A percentile compares a stretch with the other conserved stretches of the same genome.
These are phyloP conservation scores for Xylaria sp. DNA, from an alignment of 2,329 filamentous ascomycete species.

Conservation along the genomic window DNA sequence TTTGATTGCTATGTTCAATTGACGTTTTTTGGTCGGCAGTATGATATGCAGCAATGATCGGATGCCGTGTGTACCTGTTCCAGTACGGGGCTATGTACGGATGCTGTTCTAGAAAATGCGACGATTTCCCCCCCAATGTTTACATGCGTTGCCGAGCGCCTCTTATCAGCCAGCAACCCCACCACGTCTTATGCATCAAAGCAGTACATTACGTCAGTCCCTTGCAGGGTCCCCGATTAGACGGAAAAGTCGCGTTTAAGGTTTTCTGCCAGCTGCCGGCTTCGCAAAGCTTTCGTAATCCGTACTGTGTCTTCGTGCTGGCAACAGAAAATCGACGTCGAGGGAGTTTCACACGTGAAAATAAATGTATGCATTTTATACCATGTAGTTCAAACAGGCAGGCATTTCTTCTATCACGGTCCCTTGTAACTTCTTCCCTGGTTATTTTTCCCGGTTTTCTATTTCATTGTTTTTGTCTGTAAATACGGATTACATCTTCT, in stretches of 20 bases:
- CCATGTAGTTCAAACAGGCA: no score
- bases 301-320: no score
- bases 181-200: constrained; percentile 2
- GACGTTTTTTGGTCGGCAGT: background rate
- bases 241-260: background rate
- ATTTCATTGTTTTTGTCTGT: background rate
- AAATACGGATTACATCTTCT: background rate
- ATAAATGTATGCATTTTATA: no score
- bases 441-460: background rate
- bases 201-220: background rate
- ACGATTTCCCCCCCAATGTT: constrained; percentile 18
- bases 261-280: no score
- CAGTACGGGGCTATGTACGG: background rate
- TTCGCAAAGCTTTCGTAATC: no score
- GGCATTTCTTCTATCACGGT: no score
- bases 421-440: background rate
- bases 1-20: background rate
- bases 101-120: background rate
- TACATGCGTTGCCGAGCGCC: constrained; percentile 28
- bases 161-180: background rate
- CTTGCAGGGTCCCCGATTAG: background rate
- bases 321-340: no score
- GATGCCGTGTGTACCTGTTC: background rate
- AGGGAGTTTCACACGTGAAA: no score
- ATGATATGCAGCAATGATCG: background rate